phyloP scores from a whole-genome alignment of 257 asterid genomes.

The Solanum etuberosum region DNA sequence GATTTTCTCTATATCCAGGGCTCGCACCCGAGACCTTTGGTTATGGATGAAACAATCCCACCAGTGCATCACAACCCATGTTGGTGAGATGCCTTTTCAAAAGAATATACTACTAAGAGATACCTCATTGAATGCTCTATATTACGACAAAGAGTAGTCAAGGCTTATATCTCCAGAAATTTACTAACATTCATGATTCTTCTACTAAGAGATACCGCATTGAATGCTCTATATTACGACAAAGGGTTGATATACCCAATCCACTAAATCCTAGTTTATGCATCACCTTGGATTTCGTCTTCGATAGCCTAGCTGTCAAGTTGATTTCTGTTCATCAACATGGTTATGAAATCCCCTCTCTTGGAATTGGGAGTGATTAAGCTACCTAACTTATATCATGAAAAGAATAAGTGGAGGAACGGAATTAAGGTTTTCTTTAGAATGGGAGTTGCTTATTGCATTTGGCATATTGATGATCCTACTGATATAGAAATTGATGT shows the following conservation, averaged over 20 bases:
- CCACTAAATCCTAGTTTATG: neutral
- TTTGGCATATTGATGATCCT: neutral
- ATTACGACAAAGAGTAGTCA: too few relatives aligned
- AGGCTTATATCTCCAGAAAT: neutral
- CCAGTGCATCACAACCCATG: too few relatives aligned
- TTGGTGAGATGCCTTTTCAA: too few relatives aligned
- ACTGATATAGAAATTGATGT: neutral
- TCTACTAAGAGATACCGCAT: neutral
- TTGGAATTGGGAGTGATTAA: neutral
- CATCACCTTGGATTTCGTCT: neutral
- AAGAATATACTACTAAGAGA: too few relatives aligned
- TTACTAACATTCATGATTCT: neutral
- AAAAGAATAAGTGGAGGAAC: neutral
- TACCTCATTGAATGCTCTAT: too few relatives aligned
- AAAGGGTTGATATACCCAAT: neutral
- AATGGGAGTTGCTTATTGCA: neutral
- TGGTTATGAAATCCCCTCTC: neutral
- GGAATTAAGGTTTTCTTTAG: neutral
- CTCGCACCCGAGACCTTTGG: too few relatives aligned
- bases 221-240: neutral
- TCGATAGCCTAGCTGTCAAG: neutral
- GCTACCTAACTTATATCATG: neutral
- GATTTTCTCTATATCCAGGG: too few relatives aligned
- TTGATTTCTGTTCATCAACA: neutral
- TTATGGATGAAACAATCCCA: too few relatives aligned